A percentile compares a stretch with the other conserved stretches of the same genome.
Evolutionary conservation across 1,284 basidiomycete species (phyloP).

Genomic region (Tilletia walkeri): DNA sequence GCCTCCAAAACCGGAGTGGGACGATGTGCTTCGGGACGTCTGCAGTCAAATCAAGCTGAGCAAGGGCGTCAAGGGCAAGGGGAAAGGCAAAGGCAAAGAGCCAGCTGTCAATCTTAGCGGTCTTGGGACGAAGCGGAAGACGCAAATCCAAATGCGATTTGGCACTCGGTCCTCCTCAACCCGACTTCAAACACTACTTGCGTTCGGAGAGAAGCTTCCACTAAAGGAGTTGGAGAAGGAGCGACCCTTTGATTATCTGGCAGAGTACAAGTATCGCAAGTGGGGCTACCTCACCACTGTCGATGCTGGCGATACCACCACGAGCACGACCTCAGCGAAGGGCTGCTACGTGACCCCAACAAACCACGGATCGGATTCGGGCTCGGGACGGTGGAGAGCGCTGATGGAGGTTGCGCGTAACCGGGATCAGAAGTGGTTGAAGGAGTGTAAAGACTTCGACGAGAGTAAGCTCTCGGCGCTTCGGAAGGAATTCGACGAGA

Average conservation of each 20-base stretch:
- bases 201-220: slow-evolving; percentile 8
- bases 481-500: neutral
- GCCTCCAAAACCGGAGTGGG: slow-evolving; percentile 5
- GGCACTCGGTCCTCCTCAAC: slow-evolving; percentile 9
- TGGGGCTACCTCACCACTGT: slow-evolving; percentile 14
- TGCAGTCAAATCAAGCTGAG: neutral
- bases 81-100: neutral
- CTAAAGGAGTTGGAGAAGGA: slow-evolving; percentile 2
- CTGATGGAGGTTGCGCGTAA: slow-evolving; percentile 12
- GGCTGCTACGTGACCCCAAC: neutral
- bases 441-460: neutral
- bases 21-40: slow-evolving; percentile 9
- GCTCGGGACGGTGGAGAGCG: slow-evolving; percentile 10
- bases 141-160: neutral
- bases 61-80: neutral
- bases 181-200: neutral
- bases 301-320: slow-evolving; percentile 6
- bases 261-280: slow-evolving; percentile 1
- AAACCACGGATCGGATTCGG: neutral
- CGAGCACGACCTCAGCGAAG: slow-evolving; percentile 2
- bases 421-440: neutral
- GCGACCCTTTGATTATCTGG: neutral
- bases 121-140: slow-evolving; percentile 1
- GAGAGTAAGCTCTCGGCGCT: neutral
- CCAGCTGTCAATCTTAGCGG: neutral